Base-by-base conservation (phyloP, 441 rosid genomes). In the Gossypium schwendimanii region DNA sequence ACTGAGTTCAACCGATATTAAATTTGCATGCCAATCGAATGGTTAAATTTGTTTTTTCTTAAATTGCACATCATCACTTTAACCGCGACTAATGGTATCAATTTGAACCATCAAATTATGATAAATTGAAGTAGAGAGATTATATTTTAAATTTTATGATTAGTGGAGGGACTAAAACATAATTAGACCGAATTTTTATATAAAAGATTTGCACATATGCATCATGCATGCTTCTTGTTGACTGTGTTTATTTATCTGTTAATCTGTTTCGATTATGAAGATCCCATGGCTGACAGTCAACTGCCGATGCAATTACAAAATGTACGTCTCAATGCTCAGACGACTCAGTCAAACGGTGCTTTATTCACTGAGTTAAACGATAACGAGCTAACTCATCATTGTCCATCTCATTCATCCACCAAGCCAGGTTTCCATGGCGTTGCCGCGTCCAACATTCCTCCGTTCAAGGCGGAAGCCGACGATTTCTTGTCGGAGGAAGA, bases 401-500 rank as follows among this genome's bases (percentile, higher is more conserved):
- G 81, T 64, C 82, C 76, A 14, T 77, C 83, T 7, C 89, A 80
- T 14, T 52, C 84, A 70, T 81, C 85, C 1, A 80, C 85, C 1
- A 64, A 82, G 12, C 26, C 85, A 15, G 82, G 82, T 71, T 77
- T 86, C 69, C 87, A 91, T 65, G 75, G 69, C 70, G 44, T 75
- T 11, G 74, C 82, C 72, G 58, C 87, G 9, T 82, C 89, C 20
- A 82, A 67, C 65, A 65, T 76, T 65, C 71, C 79, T 73, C 69
- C 85, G 24, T 84, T 78, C 59, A 78, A 78, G 80, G 90, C 86
- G 23, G 58, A 2, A 2, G 73, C 78, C 17, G 89, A 88, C 18
- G 94, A 86, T 59, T 84, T 83, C 69, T 80, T 90, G 64, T 70
- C 90, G 0, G 99, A 93, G 79, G 99, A 92, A 71, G 97, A 93